phyloP scores from a whole-genome alignment of 108 stramenopile species.

The Skeletonema tropicum region DNA sequence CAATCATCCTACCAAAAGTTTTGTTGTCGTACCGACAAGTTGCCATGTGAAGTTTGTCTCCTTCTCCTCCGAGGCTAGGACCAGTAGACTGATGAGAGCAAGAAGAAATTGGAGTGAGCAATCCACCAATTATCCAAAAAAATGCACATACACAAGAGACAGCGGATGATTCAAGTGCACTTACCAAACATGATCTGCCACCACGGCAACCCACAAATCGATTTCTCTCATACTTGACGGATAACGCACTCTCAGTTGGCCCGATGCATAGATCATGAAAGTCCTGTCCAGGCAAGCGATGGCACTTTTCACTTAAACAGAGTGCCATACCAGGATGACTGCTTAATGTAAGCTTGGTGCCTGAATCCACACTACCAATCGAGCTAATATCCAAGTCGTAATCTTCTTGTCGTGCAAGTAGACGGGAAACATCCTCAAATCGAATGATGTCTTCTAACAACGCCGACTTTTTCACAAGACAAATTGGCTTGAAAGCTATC shows the following conservation, averaged over 20 bases:
- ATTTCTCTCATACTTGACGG: background rate
- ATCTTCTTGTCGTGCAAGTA: background rate
- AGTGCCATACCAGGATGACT: conserved; percentile 3
- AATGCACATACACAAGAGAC: too few species aligned
- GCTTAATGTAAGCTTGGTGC: background rate
- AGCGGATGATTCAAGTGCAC: background rate
- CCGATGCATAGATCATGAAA: background rate
- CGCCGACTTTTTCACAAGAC: background rate
- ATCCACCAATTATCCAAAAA: too few species aligned
- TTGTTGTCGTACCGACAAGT: background rate
- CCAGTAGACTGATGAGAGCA: background rate
- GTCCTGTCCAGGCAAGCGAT: background rate
- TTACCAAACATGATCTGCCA: background rate
- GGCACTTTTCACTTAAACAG: background rate
- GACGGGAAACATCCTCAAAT: background rate
- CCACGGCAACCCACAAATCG: background rate
- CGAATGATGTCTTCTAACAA: background rate
- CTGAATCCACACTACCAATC: background rate
- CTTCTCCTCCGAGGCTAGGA: background rate
- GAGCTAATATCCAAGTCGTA: background rate
- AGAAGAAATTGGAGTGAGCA: background rate
- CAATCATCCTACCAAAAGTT: background rate
- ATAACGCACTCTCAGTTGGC: background rate
- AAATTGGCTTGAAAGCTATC: background rate
- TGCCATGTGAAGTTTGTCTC: background rate